Evolutionary conservation across 768 basidiomycete genomes (phyloP).

Genomic region (Hydnomerulius pinastri): DNA sequence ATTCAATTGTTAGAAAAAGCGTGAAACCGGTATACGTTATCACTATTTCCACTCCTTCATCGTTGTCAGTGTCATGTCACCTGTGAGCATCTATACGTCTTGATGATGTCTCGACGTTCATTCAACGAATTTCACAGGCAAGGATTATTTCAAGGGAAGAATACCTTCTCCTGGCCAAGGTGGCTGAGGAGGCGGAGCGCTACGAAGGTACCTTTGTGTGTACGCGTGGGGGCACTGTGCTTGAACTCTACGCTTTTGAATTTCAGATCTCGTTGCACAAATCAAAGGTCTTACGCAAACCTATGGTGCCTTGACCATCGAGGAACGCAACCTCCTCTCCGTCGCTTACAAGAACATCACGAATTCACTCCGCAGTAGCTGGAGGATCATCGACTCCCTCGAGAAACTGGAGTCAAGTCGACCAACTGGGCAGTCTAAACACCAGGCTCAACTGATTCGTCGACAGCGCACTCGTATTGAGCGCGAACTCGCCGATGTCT

Average conservation of each 20-base stretch:
- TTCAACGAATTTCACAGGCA: slow-evolving; percentile 22
- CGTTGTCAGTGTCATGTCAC: slow-evolving; percentile 23
- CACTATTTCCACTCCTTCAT: slow-evolving; percentile 11
- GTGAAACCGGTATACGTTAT: slow-evolving; percentile 1
- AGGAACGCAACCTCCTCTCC: slow-evolving; percentile 87
- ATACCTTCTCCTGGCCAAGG: slow-evolving; percentile 67
- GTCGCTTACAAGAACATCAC: slow-evolving; percentile 92
- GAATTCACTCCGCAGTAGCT: slow-evolving; percentile 78
- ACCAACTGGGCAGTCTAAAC: slow-evolving; percentile 26
- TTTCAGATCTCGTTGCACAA: slow-evolving; percentile 70
- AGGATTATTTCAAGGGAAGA: slow-evolving; percentile 40
- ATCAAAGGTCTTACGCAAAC: slow-evolving; percentile 74
- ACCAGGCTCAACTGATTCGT: slow-evolving; percentile 66
- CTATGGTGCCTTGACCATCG: slow-evolving; percentile 71
- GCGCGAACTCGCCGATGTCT: slow-evolving; percentile 71
- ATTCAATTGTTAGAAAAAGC: slow-evolving; percentile 30
- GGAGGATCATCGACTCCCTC: slow-evolving; percentile 77
- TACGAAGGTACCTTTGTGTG: slow-evolving; percentile 64
- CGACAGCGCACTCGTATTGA: slow-evolving; percentile 76
- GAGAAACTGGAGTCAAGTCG: slow-evolving; percentile 59
- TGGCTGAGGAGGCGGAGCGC: slow-evolving; percentile 86
- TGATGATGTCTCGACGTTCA: not conserved
- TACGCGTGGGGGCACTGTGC: not conserved
- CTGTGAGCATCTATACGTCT: slow-evolving; percentile 25
- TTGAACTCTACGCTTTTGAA: slow-evolving; percentile 20